These are phyloP conservation scores for Triglochin maritima DNA, from an alignment of 106 monocot genomes.

Conservation along the genomic window DNA sequence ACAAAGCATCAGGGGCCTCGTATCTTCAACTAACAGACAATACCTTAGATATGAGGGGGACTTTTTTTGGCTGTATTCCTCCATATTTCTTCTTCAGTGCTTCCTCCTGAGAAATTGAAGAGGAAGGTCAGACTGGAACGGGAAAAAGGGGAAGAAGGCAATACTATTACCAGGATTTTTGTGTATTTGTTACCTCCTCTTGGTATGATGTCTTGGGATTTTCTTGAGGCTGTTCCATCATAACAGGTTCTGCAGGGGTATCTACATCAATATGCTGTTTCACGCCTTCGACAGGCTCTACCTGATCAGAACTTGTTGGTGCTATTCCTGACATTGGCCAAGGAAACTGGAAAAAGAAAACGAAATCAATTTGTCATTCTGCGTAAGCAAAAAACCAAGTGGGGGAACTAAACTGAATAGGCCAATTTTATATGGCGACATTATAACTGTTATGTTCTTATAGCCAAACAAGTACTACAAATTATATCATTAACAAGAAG, in stretches of 20 bases:
- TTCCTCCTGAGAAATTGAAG: constrained; percentile 12
- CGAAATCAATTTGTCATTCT: no score
- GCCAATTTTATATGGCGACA: no score
- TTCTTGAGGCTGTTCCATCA: constrained; percentile 12
- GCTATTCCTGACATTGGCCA: neutral
- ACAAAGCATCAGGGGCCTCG: neutral
- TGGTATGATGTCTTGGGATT: constrained; percentile 12
- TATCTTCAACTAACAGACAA: neutral
- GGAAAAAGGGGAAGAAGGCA: neutral
- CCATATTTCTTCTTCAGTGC: constrained; percentile 26
- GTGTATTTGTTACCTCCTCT: constrained; percentile 7
- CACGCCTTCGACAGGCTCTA: neutral
- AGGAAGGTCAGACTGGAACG: neutral
- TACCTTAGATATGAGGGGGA: constrained; percentile 30
- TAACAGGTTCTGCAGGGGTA: constrained; percentile 1
- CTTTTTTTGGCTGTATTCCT: constrained; percentile 22
- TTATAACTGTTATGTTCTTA: no score
- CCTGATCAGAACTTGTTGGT: neutral
- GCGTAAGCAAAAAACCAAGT: no score
- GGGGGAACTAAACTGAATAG: no score
- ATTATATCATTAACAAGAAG: no score
- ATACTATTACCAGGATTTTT: neutral
- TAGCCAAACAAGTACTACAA: no score
- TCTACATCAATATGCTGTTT: constrained; percentile 2
- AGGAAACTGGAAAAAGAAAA: no score